These are phyloP conservation scores for Gliomastix tumulicola DNA, from an alignment of 2,329 filamentous ascomycete species.

Conservation along the genomic window DNA sequence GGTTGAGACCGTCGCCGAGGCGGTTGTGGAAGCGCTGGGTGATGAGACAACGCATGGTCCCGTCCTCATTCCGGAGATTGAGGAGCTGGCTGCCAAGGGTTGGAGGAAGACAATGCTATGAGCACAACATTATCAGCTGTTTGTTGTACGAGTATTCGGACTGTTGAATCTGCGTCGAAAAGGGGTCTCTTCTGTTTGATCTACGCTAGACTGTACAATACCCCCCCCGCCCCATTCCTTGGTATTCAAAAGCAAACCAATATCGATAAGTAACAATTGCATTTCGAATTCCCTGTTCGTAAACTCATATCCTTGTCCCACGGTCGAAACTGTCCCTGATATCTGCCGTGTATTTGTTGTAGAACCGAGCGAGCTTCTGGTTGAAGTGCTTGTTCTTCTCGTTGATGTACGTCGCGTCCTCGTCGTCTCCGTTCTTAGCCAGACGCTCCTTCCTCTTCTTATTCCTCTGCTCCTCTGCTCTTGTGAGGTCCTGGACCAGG, in stretches of 20 bases:
- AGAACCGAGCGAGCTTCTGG: slow-evolving; percentile 91
- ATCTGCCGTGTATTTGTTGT: slow-evolving; percentile 97
- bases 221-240: too few species aligned
- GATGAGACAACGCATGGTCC: slow-evolving; percentile 68
- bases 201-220: slow-evolving; percentile 24
- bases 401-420: slow-evolving; percentile 97
- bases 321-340: slow-evolving; percentile 97
- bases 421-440: slow-evolving; percentile 72
- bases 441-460: slow-evolving; percentile 81
- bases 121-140: too few species aligned
- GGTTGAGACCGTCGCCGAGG: slow-evolving; percentile 81
- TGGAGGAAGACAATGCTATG: slow-evolving; percentile 91
- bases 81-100: slow-evolving; percentile 69
- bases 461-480: slow-evolving; percentile 78
- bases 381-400: slow-evolving; percentile 99
- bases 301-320: slow-evolving; percentile 78
- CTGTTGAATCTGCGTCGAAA: too few species aligned
- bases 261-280: too few species aligned
- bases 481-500: slow-evolving; percentile 76
- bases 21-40: slow-evolving; percentile 78
- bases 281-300: too few species aligned
- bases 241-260: too few species aligned
- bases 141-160: too few species aligned
- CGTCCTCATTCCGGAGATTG: slow-evolving; percentile 73
- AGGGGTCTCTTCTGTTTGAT: too few species aligned